Evolutionary conservation across 306 rosid species (phyloP).

Genomic region (Dryas octopetala): DNA sequence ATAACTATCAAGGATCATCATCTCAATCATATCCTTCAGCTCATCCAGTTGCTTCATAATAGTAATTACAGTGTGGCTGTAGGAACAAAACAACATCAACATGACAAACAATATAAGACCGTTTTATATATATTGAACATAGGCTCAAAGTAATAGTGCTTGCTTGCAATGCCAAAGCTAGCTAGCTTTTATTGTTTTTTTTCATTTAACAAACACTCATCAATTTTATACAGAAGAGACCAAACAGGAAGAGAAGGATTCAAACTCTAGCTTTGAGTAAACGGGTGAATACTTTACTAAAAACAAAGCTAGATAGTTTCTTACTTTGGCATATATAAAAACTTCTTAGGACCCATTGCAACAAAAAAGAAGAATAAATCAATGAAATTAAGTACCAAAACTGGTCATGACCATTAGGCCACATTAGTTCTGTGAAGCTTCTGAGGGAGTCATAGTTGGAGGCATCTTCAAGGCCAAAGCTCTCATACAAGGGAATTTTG

Average conservation of each 20-base stretch:
- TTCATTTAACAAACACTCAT: no score
- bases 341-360: no score
- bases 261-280: no score
- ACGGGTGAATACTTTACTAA: no score
- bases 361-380: neutral
- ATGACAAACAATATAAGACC: neutral
- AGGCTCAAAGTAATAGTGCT: no score
- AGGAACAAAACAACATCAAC: neutral
- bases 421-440: neutral
- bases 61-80: neutral
- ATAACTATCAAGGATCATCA: slow-evolving; percentile 16
- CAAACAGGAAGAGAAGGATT: no score
- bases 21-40: neutral
- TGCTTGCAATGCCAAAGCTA: no score
- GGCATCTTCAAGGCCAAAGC: slow-evolving; percentile 15
- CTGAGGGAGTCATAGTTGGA: slow-evolving; percentile 9
- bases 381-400: slow-evolving; percentile 10
- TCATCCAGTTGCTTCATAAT: slow-evolving; percentile 13
- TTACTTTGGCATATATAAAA: no score
- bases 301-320: no score
- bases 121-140: no score
- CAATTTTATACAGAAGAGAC: no score
- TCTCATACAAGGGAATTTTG: neutral
- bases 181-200: no score
- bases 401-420: slow-evolving; percentile 7